phyloP scores from a whole-genome alignment of 495 filamentous ascomycete genomes.

The Recurvomyces mirabilis region DNA sequence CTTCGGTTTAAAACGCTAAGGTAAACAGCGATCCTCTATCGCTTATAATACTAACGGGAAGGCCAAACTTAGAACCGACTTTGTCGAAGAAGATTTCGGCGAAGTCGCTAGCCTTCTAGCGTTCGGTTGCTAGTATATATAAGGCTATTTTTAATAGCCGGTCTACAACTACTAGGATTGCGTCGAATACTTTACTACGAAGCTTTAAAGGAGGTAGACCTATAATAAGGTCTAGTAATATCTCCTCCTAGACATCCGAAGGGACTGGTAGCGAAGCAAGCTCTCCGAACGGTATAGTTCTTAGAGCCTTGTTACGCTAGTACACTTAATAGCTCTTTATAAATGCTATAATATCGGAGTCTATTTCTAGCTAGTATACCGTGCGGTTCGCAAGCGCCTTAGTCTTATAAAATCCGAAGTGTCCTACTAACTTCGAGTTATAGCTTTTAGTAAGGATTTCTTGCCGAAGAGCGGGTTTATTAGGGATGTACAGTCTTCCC shows the following conservation, averaged over 20 bases:
- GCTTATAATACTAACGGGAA: neutral
- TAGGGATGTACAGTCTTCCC: neutral
- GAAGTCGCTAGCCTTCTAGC: neutral
- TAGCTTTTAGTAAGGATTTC: neutral
- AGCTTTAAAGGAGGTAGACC: neutral
- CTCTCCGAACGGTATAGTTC: neutral
- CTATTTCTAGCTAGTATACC: neutral
- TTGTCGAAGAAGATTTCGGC: neutral
- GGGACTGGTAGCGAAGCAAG: neutral
- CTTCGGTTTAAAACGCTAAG: neutral
- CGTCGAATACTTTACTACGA: neutral
- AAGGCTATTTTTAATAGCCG: neutral
- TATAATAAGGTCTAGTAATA: neutral
- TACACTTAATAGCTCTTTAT: neutral
- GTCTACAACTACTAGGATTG: neutral
- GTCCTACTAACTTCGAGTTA: neutral
- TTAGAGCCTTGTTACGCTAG: neutral
- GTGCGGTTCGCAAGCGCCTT: neutral
- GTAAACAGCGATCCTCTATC: constrained; percentile 2
- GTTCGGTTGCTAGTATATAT: neutral
- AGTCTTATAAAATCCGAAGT: neutral
- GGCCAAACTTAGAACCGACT: neutral
- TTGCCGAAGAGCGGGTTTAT: neutral
- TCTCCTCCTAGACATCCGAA: neutral
- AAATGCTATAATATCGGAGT: neutral